These are phyloP conservation scores for Apiotrichum porosum DNA, from an alignment of 1,284 basidiomycete species.

Conservation along the genomic window DNA sequence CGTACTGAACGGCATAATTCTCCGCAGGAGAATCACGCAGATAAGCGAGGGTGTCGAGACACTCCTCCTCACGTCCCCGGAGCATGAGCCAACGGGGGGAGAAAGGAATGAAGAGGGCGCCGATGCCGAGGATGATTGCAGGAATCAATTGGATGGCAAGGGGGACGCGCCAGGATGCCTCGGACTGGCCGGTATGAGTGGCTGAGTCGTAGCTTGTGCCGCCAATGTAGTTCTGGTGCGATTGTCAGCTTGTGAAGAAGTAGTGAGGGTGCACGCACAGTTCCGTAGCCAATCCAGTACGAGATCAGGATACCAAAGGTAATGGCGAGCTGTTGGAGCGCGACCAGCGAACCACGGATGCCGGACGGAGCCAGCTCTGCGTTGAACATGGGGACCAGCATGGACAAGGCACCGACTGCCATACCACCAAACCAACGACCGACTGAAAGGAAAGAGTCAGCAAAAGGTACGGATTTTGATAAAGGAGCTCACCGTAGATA, in stretches of 20 bases:
- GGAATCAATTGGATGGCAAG: slow-evolving; percentile 67
- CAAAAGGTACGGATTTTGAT: not conserved
- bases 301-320: slow-evolving; percentile 54
- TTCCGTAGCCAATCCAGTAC: slow-evolving; percentile 62
- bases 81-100: slow-evolving; percentile 58
- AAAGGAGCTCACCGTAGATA: slow-evolving; percentile 33
- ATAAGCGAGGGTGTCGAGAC: slow-evolving; percentile 59
- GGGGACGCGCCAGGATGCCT: slow-evolving; percentile 65
- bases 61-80: slow-evolving; percentile 67
- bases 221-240: slow-evolving; percentile 24
- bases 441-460: not conserved
- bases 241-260: slow-evolving; percentile 1
- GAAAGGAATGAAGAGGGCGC: slow-evolving; percentile 47
- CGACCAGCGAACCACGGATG: slow-evolving; percentile 73
- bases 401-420: slow-evolving; percentile 45
- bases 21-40: slow-evolving; percentile 59
- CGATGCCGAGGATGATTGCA: slow-evolving; percentile 30
- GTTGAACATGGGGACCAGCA: slow-evolving; percentile 58
- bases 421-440: slow-evolving; percentile 46
- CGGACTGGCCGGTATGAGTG: slow-evolving; percentile 25
- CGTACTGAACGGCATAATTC: slow-evolving; percentile 65
- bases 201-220: slow-evolving; percentile 19
- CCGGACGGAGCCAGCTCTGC: slow-evolving; percentile 71
- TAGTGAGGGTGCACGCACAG: slow-evolving; percentile 46
- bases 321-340: slow-evolving; percentile 74